Percentiles rank a stretch among this genome's conserved stretches.
Conservation (phyloP, 2,329 filamentous ascomycete species). For the Phaeosphaeriaceae sp. region DNA sequence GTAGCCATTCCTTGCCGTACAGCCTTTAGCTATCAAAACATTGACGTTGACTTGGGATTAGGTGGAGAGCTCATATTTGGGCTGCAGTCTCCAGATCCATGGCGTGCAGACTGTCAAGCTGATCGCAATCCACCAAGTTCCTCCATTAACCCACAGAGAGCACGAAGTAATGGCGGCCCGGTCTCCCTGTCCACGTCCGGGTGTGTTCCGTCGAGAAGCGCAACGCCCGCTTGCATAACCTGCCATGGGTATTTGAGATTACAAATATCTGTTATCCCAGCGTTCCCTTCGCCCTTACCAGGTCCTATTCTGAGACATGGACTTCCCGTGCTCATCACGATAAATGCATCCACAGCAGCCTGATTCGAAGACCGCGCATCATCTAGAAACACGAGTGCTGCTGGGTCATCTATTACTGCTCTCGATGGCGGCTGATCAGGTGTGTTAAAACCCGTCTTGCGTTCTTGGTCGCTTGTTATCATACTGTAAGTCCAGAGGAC, state of each 20-base stretch:
- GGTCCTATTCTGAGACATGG: slow-evolving; percentile 19
- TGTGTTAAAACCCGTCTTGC: slow-evolving; percentile 18
- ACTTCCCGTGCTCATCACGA: slow-evolving; percentile 10
- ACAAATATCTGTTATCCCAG: slow-evolving; percentile 7
- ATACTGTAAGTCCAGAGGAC: slow-evolving; percentile 35
- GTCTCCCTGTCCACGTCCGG: slow-evolving; percentile 20
- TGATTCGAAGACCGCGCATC: slow-evolving; percentile 11
- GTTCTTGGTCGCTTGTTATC: slow-evolving; percentile 22
- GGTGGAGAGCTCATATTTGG: no score
- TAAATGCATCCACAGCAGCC: slow-evolving; percentile 15
- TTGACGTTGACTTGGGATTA: no score
- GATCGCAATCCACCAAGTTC: slow-evolving; percentile 7
- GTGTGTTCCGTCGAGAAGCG: slow-evolving; percentile 23
- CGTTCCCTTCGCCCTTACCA: neutral
- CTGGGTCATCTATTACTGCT: neutral
- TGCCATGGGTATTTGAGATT: slow-evolving; percentile 19
- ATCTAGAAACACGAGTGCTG: slow-evolving; percentile 14
- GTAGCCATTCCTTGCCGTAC: no score
- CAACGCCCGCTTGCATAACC: slow-evolving; percentile 25
- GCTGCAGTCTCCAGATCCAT: no score
- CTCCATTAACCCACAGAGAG: slow-evolving; percentile 27
- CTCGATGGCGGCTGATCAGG: neutral
- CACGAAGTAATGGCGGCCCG: slow-evolving; percentile 22
- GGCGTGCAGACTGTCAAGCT: no score
- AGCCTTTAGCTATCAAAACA: no score